Evolutionary conservation across 306 rosid genomes (phyloP).

Genomic region (Mimosa pudica): DNA sequence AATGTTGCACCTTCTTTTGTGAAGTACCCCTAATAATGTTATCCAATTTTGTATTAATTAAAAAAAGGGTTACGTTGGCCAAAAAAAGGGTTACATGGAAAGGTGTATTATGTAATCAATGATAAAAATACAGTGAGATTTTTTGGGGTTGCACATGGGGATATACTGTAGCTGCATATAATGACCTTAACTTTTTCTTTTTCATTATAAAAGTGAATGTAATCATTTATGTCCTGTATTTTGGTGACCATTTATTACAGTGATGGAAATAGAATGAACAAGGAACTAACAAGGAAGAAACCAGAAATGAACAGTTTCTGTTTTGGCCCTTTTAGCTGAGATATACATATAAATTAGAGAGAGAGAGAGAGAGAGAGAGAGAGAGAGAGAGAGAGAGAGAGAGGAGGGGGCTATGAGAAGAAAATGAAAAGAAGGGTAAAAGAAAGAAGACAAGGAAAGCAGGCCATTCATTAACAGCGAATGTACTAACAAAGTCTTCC

Average conservation of each 20-base stretch:
- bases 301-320: slow-evolving; percentile 53
- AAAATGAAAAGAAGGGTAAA: slow-evolving; percentile 24
- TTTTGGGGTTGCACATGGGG: background rate
- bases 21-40: no score
- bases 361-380: no score
- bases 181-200: background rate
- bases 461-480: background rate
- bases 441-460: slow-evolving; percentile 40
- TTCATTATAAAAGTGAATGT: background rate
- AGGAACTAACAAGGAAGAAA: slow-evolving; percentile 39
- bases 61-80: no score
- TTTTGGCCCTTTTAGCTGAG: slow-evolving; percentile 46
- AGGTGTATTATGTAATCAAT: background rate
- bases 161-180: background rate
- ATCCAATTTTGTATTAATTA: no score
- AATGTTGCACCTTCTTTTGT: no score
- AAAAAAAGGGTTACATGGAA: background rate
- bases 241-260: slow-evolving; percentile 18
- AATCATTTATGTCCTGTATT: slow-evolving; percentile 34
- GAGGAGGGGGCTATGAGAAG: background rate
- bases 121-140: background rate
- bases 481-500: slow-evolving; percentile 53
- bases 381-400: background rate
- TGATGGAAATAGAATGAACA: slow-evolving; percentile 42
- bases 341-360: no score